phyloP scores from a whole-genome alignment of 2,329 filamentous ascomycete species.

The Phaeophleospora eucalypticola region DNA sequence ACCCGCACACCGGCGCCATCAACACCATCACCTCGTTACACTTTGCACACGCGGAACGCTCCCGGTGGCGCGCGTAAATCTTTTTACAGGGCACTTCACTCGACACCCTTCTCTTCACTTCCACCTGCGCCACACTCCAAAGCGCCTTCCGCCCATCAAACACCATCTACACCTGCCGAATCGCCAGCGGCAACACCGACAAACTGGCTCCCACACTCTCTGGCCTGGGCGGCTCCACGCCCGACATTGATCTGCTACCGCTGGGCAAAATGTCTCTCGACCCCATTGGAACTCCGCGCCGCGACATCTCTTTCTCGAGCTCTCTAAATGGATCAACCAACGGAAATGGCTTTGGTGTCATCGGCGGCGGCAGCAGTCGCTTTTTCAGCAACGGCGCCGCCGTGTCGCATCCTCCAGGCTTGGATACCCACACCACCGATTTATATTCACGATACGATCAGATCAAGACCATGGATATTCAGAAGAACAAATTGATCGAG shows the following conservation, averaged over 20 bases:
- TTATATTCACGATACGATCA: constrained; percentile 33
- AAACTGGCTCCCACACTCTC: constrained; percentile 2
- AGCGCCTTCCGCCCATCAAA: background rate
- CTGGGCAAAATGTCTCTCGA: constrained; percentile 11
- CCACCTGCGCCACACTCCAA: background rate
- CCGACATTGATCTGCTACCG: constrained; percentile 13
- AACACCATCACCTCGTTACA: constrained; percentile 1
- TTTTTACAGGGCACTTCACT: background rate
- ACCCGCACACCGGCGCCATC: too few relatives aligned
- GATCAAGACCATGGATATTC: constrained; percentile 28
- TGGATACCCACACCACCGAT: constrained; percentile 2
- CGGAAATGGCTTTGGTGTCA: constrained; percentile 5
- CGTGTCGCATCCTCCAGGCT: background rate
- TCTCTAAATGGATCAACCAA: constrained; percentile 8
- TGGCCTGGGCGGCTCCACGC: constrained; percentile 13
- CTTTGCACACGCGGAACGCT: background rate
- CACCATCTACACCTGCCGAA: background rate
- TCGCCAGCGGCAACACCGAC: background rate
- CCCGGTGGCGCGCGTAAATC: background rate
- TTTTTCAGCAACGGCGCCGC: constrained; percentile 2
- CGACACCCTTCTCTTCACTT: background rate
- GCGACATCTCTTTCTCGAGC: constrained; percentile 13
- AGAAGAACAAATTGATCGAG: constrained; percentile 34
- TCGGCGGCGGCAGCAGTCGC: constrained; percentile 5
- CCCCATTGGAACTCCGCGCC: constrained; percentile 22